phyloP scores from a whole-genome alignment of 2,329 filamentous ascomycete genomes.

The Diaporthe destruens region DNA sequence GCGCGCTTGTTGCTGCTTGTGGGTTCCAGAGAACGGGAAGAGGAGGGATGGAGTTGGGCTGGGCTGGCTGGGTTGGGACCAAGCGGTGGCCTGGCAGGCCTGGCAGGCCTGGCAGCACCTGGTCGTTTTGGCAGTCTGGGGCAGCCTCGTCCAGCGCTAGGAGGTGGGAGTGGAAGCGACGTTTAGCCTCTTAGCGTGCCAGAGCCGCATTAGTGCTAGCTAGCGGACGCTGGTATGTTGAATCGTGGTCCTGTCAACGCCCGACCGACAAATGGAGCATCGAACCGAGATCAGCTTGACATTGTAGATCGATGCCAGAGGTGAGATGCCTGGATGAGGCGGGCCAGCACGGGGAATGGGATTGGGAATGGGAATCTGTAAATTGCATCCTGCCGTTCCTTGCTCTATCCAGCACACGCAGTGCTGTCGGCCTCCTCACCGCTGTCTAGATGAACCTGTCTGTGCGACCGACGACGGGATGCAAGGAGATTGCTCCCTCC shows the following conservation, averaged over 20 bases:
- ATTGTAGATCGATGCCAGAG: constrained; percentile 21
- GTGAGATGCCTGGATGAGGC: background rate
- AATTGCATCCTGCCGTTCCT: constrained; percentile 11
- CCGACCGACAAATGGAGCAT: constrained; percentile 25
- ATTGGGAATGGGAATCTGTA: constrained; percentile 19
- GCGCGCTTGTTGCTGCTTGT: constrained; percentile 36
- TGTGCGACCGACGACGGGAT: constrained; percentile 8
- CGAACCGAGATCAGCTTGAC: constrained; percentile 4
- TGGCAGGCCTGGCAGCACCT: constrained; percentile 18
- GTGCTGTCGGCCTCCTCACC: background rate
- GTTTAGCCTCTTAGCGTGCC: constrained; percentile 33
- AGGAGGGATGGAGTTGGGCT: constrained; percentile 37
- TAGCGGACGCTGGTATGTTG: constrained; percentile 28
- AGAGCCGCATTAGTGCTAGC: constrained; percentile 37
- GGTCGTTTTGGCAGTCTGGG: constrained; percentile 33
- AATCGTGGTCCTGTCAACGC: constrained; percentile 28
- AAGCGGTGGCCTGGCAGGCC: constrained; percentile 34
- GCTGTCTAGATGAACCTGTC: background rate
- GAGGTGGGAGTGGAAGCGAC: constrained; percentile 27
- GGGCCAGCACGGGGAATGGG: constrained; percentile 13
- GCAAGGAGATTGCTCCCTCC: background rate
- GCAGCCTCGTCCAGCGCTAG: constrained; percentile 39
- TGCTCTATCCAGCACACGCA: background rate
- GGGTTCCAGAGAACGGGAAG: constrained; percentile 39
- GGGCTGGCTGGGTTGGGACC: constrained; percentile 40